Percentiles rank a stretch among this genome's conserved stretches.
phyloP scores from a whole-genome alignment of 2,329 filamentous ascomycete species.

The Aureobasidium sp. region DNA sequence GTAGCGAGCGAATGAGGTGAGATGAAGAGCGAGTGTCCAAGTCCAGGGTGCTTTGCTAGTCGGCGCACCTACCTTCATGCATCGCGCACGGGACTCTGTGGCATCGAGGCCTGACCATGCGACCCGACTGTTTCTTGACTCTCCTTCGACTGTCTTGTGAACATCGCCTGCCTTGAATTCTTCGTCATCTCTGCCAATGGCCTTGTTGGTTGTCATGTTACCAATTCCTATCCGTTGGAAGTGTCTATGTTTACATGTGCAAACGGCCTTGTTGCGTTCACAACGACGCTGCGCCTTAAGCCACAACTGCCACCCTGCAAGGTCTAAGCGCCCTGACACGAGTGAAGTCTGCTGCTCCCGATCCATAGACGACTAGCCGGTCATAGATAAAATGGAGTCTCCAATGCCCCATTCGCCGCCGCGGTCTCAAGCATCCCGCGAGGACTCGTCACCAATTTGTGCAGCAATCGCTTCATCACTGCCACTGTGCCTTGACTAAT shows the following conservation, averaged over 20 bases:
- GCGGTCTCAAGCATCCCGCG: neutral
- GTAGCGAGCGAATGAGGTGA: conserved; percentile 6
- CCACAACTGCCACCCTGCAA: conserved; percentile 6
- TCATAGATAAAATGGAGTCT: neutral
- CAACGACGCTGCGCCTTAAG: conserved; percentile 8
- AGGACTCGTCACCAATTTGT: neutral
- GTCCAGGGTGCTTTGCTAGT: conserved; percentile 9
- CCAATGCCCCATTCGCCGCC: neutral
- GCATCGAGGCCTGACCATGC: conserved; percentile 5
- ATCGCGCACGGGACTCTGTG: neutral
- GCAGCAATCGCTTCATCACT: neutral
- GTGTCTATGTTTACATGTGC: neutral
- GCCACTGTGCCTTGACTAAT: neutral
- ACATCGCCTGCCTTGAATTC: neutral
- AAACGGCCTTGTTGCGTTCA: neutral
- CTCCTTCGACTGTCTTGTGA: neutral
- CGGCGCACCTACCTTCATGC: neutral
- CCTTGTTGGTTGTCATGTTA: neutral
- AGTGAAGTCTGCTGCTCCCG: conserved; percentile 4
- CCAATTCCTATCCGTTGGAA: neutral
- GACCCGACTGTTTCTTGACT: neutral
- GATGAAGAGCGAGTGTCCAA: neutral
- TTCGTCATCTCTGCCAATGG: neutral
- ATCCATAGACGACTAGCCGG: neutral
- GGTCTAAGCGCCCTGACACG: conserved; percentile 11